phyloP scores from a whole-genome alignment of 1,139 yeast genomes.

The Zhuliangozyma parablackwelliae region DNA sequence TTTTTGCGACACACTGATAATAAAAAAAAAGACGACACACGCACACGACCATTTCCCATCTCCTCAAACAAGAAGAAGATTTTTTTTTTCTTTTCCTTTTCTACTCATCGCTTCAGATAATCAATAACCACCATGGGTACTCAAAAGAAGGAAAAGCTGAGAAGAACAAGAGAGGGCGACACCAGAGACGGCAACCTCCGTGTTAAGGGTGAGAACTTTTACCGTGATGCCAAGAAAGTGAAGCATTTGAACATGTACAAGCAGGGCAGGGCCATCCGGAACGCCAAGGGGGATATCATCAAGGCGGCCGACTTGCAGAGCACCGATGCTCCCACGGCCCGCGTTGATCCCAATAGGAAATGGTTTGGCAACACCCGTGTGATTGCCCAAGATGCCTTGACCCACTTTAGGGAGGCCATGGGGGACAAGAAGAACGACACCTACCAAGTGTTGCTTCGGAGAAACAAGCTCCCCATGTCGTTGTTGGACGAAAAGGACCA shows the following conservation, averaged over 20 bases:
- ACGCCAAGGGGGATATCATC: slow-evolving; percentile 81
- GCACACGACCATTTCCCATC: too few species aligned
- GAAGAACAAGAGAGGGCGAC: slow-evolving; percentile 80
- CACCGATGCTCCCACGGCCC: slow-evolving; percentile 82
- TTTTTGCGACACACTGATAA: too few species aligned
- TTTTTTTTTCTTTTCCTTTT: too few species aligned
- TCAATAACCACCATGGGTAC: slow-evolving; percentile 62
- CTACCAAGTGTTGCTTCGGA: slow-evolving; percentile 79
- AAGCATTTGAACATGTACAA: slow-evolving; percentile 90
- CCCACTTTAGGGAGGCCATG: slow-evolving; percentile 91
- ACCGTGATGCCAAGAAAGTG: slow-evolving; percentile 89
- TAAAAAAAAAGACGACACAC: too few species aligned
- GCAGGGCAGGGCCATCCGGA: slow-evolving; percentile 81
- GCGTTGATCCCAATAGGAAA: slow-evolving; percentile 92
- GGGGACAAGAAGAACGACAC: slow-evolving; percentile 84
- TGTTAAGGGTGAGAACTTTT: slow-evolving; percentile 95
- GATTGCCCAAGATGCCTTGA: slow-evolving; percentile 91
- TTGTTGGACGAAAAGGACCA: slow-evolving; percentile 79
- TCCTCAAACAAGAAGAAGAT: too few species aligned
- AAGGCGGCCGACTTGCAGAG: slow-evolving; percentile 87
- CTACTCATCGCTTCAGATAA: not conserved
- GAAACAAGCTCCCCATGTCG: slow-evolving; percentile 96
- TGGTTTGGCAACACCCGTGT: slow-evolving; percentile 99
- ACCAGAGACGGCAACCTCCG: slow-evolving; percentile 86
- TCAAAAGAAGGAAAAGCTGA: slow-evolving; percentile 82